A percentile compares a stretch with the other conserved stretches of the same genome.
phyloP scores from a whole-genome alignment of 202 grass and related monocot genomes.

The Cymbopogon flexuosus region DNA sequence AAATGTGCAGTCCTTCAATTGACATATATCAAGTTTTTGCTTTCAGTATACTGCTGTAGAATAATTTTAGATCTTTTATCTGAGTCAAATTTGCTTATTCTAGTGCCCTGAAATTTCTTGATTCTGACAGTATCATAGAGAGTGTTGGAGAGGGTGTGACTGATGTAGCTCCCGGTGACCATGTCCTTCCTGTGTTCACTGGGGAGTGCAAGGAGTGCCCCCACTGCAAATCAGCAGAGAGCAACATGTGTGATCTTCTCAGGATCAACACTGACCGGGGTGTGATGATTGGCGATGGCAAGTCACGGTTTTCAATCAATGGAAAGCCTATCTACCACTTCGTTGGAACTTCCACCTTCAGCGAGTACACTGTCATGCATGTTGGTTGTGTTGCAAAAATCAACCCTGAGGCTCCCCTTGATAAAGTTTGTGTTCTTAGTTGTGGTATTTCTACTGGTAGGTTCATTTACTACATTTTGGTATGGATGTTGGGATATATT shows the following conservation, averaged over 20 bases:
- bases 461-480: background rate
- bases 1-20: background rate
- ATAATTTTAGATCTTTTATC: background rate
- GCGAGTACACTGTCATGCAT: conserved; percentile 85
- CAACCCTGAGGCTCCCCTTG: conserved; percentile 82
- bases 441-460: conserved; percentile 89
- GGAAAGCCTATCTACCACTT: conserved; percentile 90
- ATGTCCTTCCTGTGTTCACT: conserved; percentile 93
- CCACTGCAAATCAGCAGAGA: conserved; percentile 76
- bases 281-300: conserved; percentile 70
- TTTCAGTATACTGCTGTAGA: background rate
- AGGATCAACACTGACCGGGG: conserved; percentile 87
- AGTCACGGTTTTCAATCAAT: conserved; percentile 68
- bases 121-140: conserved; percentile 58
- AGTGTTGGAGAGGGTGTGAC: conserved; percentile 84
- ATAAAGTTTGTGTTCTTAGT: conserved; percentile 89
- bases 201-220: conserved; percentile 86
- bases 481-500: background rate
- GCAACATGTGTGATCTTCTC: conserved; percentile 95
- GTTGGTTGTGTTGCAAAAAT: conserved; percentile 82
- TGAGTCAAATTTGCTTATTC: background rate
- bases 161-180: conserved; percentile 61
- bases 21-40: background rate
- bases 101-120: background rate
- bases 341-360: conserved; percentile 90